phyloP scores from a whole-genome alignment of 129 eudicot species.

The Heracleum sosnowskyi region DNA sequence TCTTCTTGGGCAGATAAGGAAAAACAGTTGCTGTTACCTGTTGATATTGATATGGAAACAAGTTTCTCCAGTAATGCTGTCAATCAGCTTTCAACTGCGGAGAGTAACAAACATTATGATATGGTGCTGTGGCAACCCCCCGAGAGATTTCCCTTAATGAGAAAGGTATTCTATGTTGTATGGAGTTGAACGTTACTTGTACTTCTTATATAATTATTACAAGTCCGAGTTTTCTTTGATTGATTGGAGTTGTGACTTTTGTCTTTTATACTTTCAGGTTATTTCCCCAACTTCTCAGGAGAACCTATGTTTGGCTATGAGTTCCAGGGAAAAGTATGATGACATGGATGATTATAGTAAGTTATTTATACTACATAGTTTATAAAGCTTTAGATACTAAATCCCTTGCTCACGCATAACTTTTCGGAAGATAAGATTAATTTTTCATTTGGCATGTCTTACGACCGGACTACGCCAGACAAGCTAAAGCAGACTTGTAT shows the following conservation, averaged over 20 bases:
- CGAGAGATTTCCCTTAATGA: slow-evolving; percentile 44
- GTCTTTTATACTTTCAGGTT: slow-evolving; percentile 35
- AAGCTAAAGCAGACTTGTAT: background rate
- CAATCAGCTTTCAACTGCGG: slow-evolving; percentile 21
- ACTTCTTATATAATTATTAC: background rate
- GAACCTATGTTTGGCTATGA: slow-evolving; percentile 59
- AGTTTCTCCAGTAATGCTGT: slow-evolving; percentile 7
- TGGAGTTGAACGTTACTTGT: background rate
- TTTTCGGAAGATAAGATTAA: background rate
- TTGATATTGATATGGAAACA: slow-evolving; percentile 16
- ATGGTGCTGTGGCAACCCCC: slow-evolving; percentile 22
- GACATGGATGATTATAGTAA: slow-evolving; percentile 42
- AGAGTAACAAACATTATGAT: slow-evolving; percentile 9
- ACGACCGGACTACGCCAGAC: background rate
- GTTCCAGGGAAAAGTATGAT: slow-evolving; percentile 17
- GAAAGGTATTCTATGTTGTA: slow-evolving; percentile 48
- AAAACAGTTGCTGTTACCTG: slow-evolving; percentile 12
- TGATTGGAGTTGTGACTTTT: background rate
- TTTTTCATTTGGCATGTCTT: background rate
- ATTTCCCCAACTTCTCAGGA: slow-evolving; percentile 80
- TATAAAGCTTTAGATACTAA: background rate
- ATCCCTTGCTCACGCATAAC: background rate
- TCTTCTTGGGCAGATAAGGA: background rate
- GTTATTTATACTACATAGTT: slow-evolving; percentile 15
- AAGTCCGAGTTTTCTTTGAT: background rate